Base-by-base conservation (phyloP, 768 basidiomycete genomes). In the Amanita fuliginea region DNA sequence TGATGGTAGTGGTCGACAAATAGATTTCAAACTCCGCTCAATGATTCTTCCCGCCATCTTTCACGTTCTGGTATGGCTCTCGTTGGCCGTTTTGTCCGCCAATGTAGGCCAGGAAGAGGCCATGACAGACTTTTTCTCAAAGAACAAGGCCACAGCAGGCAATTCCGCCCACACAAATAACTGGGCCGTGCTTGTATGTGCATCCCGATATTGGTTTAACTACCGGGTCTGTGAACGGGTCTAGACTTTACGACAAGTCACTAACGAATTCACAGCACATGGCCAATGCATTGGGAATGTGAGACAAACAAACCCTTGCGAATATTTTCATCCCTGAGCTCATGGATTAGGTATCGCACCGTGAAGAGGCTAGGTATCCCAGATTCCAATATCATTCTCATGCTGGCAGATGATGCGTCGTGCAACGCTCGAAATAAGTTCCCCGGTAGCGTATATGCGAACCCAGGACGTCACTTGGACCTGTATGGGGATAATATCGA, bases 161-260 rank as follows among this genome's bases (percentile, higher is more conserved):
- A 54, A 53, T 6, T 73, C 72, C 13, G 62, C 62, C 26, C 92
- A 96, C 61, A 96, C 95, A 5, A 99, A 98, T 61, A 98, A 98
- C 63, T 99, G 96, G 96, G 96, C 96, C 1, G 94, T 99, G 4
- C 71, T 98, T 32, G 94, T 98, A 3, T 94, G 88, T 58, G 76
- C 96, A 1, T 96, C 93, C 4, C 64, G 94, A 51, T 95, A 94
- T 62, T 97, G 94, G 94, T 99, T 99, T 74, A 99, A 99, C 62
- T 99, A 99, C 61, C 72, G 95, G 37, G 95, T 96, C 60, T 46
- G 84, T 75, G 18, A 6, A 14, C 14, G 0, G n/a, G 39, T 37
- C 35, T 33, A 30, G 42, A 13, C 39, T 32, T 16, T 22, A 52
- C 14, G 6, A 14, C 6, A 3, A n/a, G n/a, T 26, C 28, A 11